phyloP scores from a whole-genome alignment of 2,329 filamentous ascomycete genomes.

The Penicillium sp. region DNA sequence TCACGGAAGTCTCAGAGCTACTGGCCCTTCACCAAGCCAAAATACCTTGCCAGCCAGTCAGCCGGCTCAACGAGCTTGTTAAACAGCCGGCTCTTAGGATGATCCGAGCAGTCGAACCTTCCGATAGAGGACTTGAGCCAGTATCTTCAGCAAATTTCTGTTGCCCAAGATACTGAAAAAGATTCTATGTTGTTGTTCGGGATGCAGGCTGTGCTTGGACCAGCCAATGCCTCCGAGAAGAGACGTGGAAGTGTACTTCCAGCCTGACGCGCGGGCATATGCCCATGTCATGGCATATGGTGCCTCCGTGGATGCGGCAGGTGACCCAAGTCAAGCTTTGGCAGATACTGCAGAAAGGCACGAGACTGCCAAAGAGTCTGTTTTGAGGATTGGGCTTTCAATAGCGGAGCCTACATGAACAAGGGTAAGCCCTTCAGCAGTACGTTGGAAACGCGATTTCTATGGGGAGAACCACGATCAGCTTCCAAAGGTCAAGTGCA shows the following conservation, averaged over 20 bases:
- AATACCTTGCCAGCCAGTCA: conserved; percentile 14
- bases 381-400: conserved; percentile 27
- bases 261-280: conserved; percentile 36
- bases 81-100: conserved; percentile 37
- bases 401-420: conserved; percentile 27
- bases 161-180: conserved; percentile 18
- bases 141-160: conserved; percentile 10
- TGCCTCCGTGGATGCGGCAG: conserved; percentile 11
- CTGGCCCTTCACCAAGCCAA: neutral
- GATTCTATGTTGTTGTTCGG: conserved; percentile 27
- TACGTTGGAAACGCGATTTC: conserved; percentile 25
- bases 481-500: conserved; percentile 25
- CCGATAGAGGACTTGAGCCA: conserved; percentile 1
- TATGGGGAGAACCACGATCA: conserved; percentile 28
- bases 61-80: conserved; percentile 32
- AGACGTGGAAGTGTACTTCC: conserved; percentile 21
- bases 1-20: conserved; percentile 22
- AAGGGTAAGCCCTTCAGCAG: conserved; percentile 17
- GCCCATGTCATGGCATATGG: conserved; percentile 30
- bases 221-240: conserved; percentile 2
- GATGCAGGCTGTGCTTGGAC: conserved; percentile 21
- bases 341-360: conserved; percentile 4
- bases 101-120: conserved; percentile 27
- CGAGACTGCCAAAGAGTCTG: conserved; percentile 15
- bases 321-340: neutral